phyloP scores from a whole-genome alignment of 192 early-diverging fungal genomes.

The Diversispora epigaea region DNA sequence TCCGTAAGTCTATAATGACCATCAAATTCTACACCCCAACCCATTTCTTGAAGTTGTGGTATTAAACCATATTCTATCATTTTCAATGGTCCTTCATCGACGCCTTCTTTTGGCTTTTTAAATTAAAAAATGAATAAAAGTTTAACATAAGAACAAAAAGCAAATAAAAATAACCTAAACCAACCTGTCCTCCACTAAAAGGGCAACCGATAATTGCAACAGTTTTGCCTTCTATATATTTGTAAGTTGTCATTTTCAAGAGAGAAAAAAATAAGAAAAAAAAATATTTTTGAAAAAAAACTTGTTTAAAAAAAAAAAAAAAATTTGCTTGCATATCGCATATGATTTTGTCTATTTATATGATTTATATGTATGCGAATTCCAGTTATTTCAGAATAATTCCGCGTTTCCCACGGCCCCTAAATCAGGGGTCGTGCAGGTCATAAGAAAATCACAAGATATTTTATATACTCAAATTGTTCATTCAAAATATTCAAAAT shows the following conservation, averaged over 20 bases:
- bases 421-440: too few species aligned
- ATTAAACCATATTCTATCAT: slow-evolving; percentile 83
- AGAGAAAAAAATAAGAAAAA: neutral
- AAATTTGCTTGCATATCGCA: neutral
- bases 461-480: too few species aligned
- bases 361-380: too few species aligned
- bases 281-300: neutral
- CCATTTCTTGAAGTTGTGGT: slow-evolving; percentile 78
- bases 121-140: slow-evolving; percentile 2
- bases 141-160: neutral
- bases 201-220: slow-evolving; percentile 73
- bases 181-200: slow-evolving; percentile 67
- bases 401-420: too few species aligned
- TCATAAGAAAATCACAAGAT: too few species aligned
- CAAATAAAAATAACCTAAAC: neutral
- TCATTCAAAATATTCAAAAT: too few species aligned
- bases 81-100: slow-evolving; percentile 82
- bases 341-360: neutral
- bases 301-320: neutral
- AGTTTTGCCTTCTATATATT: slow-evolving; percentile 64
- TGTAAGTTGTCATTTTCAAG: slow-evolving; percentile 33
- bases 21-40: slow-evolving; percentile 77
- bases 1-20: slow-evolving; percentile 68
- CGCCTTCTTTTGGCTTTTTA: slow-evolving; percentile 78
- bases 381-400: too few species aligned